Percentiles rank a stretch among this genome's conserved stretches.
Conservation (phyloP, 495 filamentous ascomycete species). For the Cercophora sp. region DNA sequence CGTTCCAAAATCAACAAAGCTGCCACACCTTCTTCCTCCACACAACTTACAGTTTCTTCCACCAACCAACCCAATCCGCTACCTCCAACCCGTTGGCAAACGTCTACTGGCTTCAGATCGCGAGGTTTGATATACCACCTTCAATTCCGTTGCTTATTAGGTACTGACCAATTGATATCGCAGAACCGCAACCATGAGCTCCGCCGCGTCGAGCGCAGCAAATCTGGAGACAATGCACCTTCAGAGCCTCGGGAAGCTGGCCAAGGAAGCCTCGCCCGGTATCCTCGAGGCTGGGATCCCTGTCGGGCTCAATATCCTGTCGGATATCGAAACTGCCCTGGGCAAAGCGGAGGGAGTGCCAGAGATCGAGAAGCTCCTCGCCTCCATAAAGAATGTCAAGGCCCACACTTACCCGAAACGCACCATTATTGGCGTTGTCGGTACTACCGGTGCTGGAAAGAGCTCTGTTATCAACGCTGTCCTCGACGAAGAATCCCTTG, state of each 20-base stretch:
- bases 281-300: not conserved
- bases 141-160: too few species aligned
- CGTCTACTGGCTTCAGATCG: too few species aligned
- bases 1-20: too few species aligned
- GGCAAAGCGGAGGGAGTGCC: not conserved
- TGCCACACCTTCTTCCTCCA: too few species aligned
- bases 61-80: too few species aligned
- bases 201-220: too few species aligned
- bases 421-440: slow-evolving; percentile 54
- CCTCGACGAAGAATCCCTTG: slow-evolving; percentile 48
- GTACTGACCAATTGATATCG: too few species aligned
- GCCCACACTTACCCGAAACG: slow-evolving; percentile 15
- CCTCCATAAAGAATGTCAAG: slow-evolving; percentile 35
- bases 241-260: not conserved
- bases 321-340: slow-evolving; percentile 1
- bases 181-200: too few species aligned
- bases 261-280: not conserved
- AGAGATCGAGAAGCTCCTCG: slow-evolving; percentile 34
- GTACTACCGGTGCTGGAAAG: slow-evolving; percentile 57
- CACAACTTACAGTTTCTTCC: too few species aligned
- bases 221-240: too few species aligned
- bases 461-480: slow-evolving; percentile 59
- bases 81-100: too few species aligned
- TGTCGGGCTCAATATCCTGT: not conserved
- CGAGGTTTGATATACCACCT: too few species aligned